Base-by-base conservation (phyloP, 2,329 filamentous ascomycete species). In the Aulographum hederae region DNA sequence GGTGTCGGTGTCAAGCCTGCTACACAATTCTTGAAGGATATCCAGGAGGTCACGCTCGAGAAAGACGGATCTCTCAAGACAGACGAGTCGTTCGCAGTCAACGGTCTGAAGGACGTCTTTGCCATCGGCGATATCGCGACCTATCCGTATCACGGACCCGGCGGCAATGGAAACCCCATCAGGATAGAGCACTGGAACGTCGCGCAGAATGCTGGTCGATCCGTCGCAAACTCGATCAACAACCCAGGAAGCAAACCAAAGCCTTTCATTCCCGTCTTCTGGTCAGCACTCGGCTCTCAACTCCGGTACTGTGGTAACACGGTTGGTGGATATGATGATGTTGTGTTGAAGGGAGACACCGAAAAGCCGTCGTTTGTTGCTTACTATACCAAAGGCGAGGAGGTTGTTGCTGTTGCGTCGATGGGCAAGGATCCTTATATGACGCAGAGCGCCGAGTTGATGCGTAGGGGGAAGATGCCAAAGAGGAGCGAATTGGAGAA, bases 151-250 rank as follows among this genome's bases (percentile, higher is more conserved):
- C 68, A 81, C 51, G 89, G 89, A 1, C 89, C 89, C 0, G 84
- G 80, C 16, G 77, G 81, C 17, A 66, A 77, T 12, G 81, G 79
- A 38, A 65, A 64, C 28, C 65, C 67, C 13, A 70, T 78, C 1
- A 76, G 89, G 39, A 94, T 95, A 47, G 89, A 98, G 62, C 89
- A 98, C 52, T 98, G 89, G 89, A 86, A 94, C 54, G 89, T 98
- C 3, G 89, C 89, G 4, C 89, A 95, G 48, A 94, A 95, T 46
- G 65, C 80, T 2, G 89, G 89, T 3, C 78, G 86, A 27, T 66
- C 68, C 16, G 86, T 78, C 1, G 89, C 84, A 2, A 63, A 64
- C 32, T 70, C 79, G 43, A 93, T 98, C 46, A 67, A 73, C 41
- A 63, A 77, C 44, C 67, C 76, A 0, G 54, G 64, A 5, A 51